Conservation (phyloP, 345 rosid genomes). For the Rhodamnia rubescens region DNA sequence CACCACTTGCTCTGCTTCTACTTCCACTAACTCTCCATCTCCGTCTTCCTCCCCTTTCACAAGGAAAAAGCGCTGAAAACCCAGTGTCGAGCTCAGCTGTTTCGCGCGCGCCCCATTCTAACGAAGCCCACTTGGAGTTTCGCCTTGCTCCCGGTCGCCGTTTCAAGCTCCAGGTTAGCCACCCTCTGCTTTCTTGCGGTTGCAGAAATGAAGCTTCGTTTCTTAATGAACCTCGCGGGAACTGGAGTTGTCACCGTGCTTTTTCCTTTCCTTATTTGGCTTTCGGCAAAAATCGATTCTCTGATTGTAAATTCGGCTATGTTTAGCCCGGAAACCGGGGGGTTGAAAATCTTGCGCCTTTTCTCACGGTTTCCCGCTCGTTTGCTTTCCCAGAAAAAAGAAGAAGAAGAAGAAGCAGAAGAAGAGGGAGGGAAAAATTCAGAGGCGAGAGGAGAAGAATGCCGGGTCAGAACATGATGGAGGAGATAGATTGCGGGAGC, state of each 20-base stretch:
- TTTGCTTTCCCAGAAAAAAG: not conserved
- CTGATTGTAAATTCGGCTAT: not conserved
- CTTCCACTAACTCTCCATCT: not conserved
- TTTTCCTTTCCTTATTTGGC: not conserved
- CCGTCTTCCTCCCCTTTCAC: not conserved
- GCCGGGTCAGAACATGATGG: conserved; percentile 64
- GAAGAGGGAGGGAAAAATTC: not conserved
- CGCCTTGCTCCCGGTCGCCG: not conserved
- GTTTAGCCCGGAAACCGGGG: not conserved
- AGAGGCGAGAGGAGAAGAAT: conserved; percentile 8
- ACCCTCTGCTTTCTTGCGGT: not conserved
- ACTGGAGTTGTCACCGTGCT: not conserved
- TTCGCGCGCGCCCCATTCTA: not conserved
- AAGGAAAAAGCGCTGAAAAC: not conserved
- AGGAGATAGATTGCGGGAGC: conserved; percentile 82
- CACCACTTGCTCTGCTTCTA: not conserved
- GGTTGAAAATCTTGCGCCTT: not conserved
- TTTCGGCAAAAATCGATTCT: not conserved
- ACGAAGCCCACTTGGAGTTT: too few species aligned
- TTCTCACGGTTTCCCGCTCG: not conserved
- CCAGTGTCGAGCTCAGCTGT: not conserved
- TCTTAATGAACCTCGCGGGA: not conserved
- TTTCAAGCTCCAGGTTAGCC: not conserved
- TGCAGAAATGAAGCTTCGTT: not conserved
- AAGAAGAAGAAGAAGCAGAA: too few species aligned